These are phyloP conservation scores for Dioscorea cayenensis DNA, from an alignment of 116 monocot genomes.

Conservation along the genomic window DNA sequence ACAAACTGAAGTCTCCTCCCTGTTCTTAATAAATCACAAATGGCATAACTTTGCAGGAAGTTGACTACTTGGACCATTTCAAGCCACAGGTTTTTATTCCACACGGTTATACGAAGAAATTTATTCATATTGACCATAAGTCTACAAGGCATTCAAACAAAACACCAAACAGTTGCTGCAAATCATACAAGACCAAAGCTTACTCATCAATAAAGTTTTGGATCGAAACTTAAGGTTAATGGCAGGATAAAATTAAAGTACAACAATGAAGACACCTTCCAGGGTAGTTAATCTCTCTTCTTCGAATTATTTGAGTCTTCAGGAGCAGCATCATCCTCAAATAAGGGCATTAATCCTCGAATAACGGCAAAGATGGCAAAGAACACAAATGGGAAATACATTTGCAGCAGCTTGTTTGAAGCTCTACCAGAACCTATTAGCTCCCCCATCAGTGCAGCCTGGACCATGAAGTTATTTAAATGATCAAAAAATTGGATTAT, in stretches of 20 bases:
- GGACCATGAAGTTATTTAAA: not conserved
- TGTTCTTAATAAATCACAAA: not conserved
- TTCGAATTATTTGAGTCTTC: not conserved
- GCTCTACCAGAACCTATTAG: constrained; percentile 26
- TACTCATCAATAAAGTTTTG: too few relatives aligned
- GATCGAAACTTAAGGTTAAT: not conserved
- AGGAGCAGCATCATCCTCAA: not conserved
- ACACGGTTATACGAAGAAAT: too few relatives aligned
- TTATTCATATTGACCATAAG: too few relatives aligned
- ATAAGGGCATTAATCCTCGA: constrained; percentile 17
- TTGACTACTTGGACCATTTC: too few relatives aligned
- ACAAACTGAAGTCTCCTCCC: not conserved
- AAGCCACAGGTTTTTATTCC: too few relatives aligned
- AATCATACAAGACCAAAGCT: too few relatives aligned
- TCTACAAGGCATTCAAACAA: too few relatives aligned
- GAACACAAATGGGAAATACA: constrained; percentile 18
- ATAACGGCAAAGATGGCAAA: constrained; percentile 17
- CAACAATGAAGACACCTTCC: not conserved
- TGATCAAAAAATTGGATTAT: not conserved
- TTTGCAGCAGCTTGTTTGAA: constrained; percentile 20
- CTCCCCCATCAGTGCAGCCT: constrained; percentile 34
- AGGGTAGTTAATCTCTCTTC: not conserved
- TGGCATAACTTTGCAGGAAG: too few relatives aligned
- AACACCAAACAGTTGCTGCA: too few relatives aligned
- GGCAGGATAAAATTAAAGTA: not conserved